Percentiles rank a stretch among this genome's conserved stretches.
Evolutionary conservation across 1,284 basidiomycete species (phyloP).

Genomic region (Microbotryomycetes sp.): DNA sequence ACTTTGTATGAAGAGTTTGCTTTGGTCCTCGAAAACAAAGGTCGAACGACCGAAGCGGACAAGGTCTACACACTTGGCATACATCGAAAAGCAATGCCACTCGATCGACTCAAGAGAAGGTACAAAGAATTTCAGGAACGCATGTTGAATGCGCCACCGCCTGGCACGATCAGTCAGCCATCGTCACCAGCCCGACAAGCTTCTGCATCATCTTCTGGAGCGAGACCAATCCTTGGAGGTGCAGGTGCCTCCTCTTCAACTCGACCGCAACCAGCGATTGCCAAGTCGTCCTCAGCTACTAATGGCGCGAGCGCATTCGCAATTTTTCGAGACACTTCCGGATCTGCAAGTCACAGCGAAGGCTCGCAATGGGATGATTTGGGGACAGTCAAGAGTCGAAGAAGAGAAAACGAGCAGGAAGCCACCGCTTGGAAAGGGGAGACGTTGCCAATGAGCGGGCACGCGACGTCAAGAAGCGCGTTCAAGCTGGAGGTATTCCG

Average conservation of each 20-base stretch:
- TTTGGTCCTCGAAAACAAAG: constrained; percentile 60
- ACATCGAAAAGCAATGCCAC: constrained; percentile 67
- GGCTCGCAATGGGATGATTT: constrained; percentile 47
- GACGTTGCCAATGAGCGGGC: constrained; percentile 38
- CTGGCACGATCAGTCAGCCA: constrained; percentile 30
- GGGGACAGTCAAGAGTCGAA: constrained; percentile 46
- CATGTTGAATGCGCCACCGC: constrained; percentile 45
- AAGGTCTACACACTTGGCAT: constrained; percentile 78
- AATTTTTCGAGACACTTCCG: constrained; percentile 43
- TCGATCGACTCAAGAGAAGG: constrained; percentile 75
- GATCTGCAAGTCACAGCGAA: constrained; percentile 16
- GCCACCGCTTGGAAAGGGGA: constrained; percentile 49
- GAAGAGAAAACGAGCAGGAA: constrained; percentile 49
- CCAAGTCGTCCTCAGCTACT: not conserved
- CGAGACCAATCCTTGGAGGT: constrained; percentile 34
- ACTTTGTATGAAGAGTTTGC: constrained; percentile 83
- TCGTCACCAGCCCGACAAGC: constrained; percentile 33
- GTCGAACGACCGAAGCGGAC: constrained; percentile 71
- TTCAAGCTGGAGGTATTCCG: constrained; percentile 50
- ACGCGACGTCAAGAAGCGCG: constrained; percentile 36
- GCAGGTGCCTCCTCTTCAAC: not conserved
- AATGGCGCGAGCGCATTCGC: constrained; percentile 45
- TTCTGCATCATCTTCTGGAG: not conserved
- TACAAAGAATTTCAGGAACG: constrained; percentile 80
- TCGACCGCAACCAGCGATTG: constrained; percentile 6